phyloP scores from a whole-genome alignment of 2,329 filamentous ascomycete genomes.

The Calonectria pseudoreteaudii region DNA sequence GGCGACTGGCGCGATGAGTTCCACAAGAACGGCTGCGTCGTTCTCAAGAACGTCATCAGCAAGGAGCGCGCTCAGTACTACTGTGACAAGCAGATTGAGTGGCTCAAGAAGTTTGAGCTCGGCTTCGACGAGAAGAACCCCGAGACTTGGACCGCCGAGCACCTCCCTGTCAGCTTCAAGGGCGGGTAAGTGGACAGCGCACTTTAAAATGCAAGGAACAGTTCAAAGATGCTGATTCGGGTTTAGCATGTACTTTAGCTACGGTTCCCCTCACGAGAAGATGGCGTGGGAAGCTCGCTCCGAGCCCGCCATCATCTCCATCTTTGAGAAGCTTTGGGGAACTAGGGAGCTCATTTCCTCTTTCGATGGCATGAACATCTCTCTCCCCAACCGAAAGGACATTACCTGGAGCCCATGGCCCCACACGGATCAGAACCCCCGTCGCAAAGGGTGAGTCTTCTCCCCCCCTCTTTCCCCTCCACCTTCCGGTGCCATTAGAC shows the following conservation, averaged over 20 bases:
- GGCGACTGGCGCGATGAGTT: constrained; percentile 39
- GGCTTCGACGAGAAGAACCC: constrained; percentile 38
- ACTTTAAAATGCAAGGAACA: not conserved
- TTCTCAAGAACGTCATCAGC: constrained; percentile 41
- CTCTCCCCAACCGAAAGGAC: constrained; percentile 54
- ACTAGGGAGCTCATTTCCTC: constrained; percentile 61
- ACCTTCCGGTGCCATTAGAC: not conserved
- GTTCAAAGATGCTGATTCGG: not conserved
- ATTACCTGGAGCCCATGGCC: constrained; percentile 40
- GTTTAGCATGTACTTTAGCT: constrained; percentile 57
- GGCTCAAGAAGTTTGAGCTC: constrained; percentile 39
- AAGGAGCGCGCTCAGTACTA: constrained; percentile 36
- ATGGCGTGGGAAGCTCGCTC: constrained; percentile 62
- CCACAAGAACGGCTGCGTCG: constrained; percentile 37
- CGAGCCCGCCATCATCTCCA: constrained; percentile 58
- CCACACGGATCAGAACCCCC: constrained; percentile 38
- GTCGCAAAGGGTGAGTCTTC: constrained; percentile 46
- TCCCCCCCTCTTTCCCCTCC: too few relatives aligned
- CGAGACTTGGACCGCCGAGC: constrained; percentile 34
- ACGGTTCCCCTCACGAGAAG: constrained; percentile 60
- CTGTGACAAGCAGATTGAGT: constrained; percentile 40
- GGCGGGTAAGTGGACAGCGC: constrained; percentile 45
- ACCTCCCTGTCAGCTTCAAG: constrained; percentile 45
- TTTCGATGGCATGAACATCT: constrained; percentile 53
- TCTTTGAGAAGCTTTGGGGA: constrained; percentile 59